Evolutionary conservation across 2,329 filamentous ascomycete genomes (phyloP), one percentile per base, ranked within the genome.

Genomic region (Pseudogymnoascus sp.): DNA sequence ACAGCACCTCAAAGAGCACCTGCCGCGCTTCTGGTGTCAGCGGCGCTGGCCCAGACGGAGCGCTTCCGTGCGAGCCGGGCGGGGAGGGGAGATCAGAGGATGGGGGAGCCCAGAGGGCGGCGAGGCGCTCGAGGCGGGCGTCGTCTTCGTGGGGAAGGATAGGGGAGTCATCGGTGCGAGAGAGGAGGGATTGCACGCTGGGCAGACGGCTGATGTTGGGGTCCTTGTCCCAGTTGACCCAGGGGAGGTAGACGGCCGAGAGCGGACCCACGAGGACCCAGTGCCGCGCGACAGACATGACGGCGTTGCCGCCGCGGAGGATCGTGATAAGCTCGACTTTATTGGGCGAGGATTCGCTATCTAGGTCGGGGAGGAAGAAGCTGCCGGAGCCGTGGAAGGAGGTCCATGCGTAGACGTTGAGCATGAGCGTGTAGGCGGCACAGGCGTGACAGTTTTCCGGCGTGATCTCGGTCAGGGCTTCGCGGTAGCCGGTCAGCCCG

Each of bases 391-490:
- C 30, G 11, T 64, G 45, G 9, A 64, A 62, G 9, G 64, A 63
- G 23, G 64, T 59, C 63, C 63, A 68, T 4, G 63, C 60, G 39
- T 66, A 64, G 5, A 62, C 41, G 19, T 60, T 62, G 33, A 66
- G 55, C 7, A 66, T 28, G 5, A 60, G 28, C 14, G 64, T 64
- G 60, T 64, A 67, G 4, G 62, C 60, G 42, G 64, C 65, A 22
- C 64, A 66, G 4, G 65, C 64, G 12, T 65, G 59, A 19, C 63
- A 65, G 30, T 68, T 68, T 11, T 61, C 12, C 5, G 30, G 59
- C 5, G 39, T 65, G 11, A 68, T 59, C 16, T 64, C 52, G 5
- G 38, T 8, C 8, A 65, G 49, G 3, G 59, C 62, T 11, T 52
- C 42, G 5, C 59, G 59, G 45, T 66, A 67, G 30, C 62, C 23